Conservation (phyloP, 495 filamentous ascomycete species). For the Cercophora samala region DNA sequence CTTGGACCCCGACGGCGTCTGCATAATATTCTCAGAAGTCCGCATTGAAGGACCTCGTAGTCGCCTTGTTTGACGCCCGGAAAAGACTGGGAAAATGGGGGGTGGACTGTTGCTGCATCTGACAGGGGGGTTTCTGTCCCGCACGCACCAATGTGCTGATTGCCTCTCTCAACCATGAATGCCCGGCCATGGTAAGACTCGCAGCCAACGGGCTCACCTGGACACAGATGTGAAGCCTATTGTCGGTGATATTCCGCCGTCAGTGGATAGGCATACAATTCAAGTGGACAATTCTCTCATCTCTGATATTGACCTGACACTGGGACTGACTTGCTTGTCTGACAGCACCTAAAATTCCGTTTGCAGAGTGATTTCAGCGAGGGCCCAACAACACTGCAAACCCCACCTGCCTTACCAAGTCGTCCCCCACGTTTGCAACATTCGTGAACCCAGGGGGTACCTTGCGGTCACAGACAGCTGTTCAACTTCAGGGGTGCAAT, state of each 20-base stretch:
- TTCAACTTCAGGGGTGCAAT: background rate
- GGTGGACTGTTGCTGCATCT: conserved; percentile 18
- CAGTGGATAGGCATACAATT: background rate
- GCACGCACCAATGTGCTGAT: background rate
- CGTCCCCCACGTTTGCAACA: conserved; percentile 3
- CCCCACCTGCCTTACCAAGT: background rate
- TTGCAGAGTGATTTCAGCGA: background rate
- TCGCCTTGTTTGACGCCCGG: background rate
- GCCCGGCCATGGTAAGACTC: background rate
- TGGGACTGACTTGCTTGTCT: background rate
- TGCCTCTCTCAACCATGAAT: background rate
- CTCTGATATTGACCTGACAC: background rate
- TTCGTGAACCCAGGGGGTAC: conserved; percentile 1
- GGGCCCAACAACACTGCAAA: background rate
- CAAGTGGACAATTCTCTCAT: background rate
- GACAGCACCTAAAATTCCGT: background rate
- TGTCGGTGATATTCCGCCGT: background rate
- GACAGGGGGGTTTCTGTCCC: conserved; percentile 17
- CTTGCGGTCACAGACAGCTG: background rate
- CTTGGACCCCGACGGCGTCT: background rate
- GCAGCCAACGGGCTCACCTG: background rate
- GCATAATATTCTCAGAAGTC: background rate
- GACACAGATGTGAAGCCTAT: background rate
- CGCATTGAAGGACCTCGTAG: background rate
- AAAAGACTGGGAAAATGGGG: conserved; percentile 5